phyloP scores from a whole-genome alignment of 345 rosid genomes.

The Ricinus communis region DNA sequence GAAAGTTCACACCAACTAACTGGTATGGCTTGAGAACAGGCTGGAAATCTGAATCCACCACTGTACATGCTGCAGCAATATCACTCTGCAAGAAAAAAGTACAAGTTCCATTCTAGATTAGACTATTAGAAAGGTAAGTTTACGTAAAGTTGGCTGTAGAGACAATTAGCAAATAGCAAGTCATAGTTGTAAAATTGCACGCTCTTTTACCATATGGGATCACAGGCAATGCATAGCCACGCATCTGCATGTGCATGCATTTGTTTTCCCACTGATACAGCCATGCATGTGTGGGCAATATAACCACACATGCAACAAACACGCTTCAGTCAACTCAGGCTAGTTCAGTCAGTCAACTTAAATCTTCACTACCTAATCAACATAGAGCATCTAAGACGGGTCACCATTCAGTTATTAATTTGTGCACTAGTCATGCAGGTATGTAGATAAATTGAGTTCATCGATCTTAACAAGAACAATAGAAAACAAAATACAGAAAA shows the following conservation, averaged over 20 bases:
- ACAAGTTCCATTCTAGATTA: not conserved
- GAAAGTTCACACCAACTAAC: slow-evolving; percentile 95
- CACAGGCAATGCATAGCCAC: slow-evolving; percentile 2
- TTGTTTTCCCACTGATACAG: slow-evolving; percentile 3
- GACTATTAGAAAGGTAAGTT: not conserved
- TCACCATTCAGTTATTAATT: not conserved
- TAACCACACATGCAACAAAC: not conserved
- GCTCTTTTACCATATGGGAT: not conserved
- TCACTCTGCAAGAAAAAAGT: slow-evolving; percentile 49
- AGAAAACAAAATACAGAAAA: not conserved
- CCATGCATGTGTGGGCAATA: not conserved
- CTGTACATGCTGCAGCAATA: slow-evolving; percentile 77
- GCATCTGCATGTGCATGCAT: slow-evolving; percentile 4
- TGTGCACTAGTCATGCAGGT: not conserved
- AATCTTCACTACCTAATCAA: slow-evolving; percentile 17
- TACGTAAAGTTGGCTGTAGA: not conserved
- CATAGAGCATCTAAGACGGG: not conserved
- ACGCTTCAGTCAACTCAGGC: slow-evolving; percentile 12
- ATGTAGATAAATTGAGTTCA: not conserved
- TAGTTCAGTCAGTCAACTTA: slow-evolving; percentile 7
- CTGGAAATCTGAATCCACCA: slow-evolving; percentile 69
- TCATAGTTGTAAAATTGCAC: not conserved
- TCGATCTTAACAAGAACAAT: no score
- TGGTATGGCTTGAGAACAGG: slow-evolving; percentile 92
- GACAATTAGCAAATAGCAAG: not conserved